Evolutionary conservation across 2,329 filamentous ascomycete species (phyloP).

Genomic region (Ascochyta viciae-villosae): DNA sequence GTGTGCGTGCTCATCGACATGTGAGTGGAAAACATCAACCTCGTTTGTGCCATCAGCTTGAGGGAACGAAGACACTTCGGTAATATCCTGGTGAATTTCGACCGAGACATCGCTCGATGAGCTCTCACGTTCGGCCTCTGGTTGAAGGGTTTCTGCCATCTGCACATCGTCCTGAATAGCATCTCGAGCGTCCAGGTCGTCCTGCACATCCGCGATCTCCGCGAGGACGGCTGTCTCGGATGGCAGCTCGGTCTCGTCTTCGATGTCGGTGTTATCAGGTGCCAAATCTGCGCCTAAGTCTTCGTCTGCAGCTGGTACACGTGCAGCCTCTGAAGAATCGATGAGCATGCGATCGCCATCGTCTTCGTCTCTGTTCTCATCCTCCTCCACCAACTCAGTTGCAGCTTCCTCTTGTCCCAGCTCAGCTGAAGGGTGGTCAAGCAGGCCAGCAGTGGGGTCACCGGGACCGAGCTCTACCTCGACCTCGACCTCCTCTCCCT

Average conservation of each 20-base stretch:
- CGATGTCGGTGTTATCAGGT: background rate
- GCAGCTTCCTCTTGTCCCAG: background rate
- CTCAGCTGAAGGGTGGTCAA: background rate
- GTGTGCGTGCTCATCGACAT: conserved; percentile 1
- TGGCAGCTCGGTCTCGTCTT: conserved; percentile 8
- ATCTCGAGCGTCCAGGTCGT: background rate
- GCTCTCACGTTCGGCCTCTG: background rate
- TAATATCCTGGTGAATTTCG: conserved; percentile 6
- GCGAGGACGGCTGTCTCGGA: conserved; percentile 13
- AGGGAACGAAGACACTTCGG: background rate
- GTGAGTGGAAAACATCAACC: background rate
- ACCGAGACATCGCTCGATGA: background rate
- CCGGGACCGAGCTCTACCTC: conserved; percentile 11
- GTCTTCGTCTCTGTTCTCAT: background rate
- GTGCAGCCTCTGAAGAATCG: background rate
- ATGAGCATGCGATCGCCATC: background rate
- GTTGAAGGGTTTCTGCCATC: background rate
- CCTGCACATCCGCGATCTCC: conserved; percentile 10
- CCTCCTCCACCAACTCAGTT: background rate
- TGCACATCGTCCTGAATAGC: background rate
- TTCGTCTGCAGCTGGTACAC: background rate
- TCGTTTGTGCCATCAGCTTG: conserved; percentile 10
- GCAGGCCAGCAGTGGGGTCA: background rate
- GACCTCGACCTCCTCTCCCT: conserved; percentile 6
- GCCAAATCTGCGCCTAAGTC: background rate